Percentiles rank a stretch among this genome's conserved stretches.
Conservation (phyloP, 768 basidiomycete species). For the Gloeostereum incarnatum region DNA sequence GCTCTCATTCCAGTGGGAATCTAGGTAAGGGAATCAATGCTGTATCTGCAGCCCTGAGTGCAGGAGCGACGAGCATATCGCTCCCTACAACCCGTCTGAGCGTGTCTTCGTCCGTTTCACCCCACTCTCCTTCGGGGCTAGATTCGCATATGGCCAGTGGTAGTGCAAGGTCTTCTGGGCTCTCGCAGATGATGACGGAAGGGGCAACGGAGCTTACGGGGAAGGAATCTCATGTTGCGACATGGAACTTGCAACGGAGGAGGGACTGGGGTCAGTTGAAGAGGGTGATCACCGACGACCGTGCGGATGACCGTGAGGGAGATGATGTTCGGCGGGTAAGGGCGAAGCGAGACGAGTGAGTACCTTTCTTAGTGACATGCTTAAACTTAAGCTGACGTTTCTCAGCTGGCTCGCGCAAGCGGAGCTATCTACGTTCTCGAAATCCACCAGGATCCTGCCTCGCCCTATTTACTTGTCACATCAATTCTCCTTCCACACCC, state of each 20-base stretch:
- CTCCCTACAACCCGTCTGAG: slow-evolving; percentile 33
- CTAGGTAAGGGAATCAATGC: background rate
- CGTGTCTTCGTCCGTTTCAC: slow-evolving; percentile 22
- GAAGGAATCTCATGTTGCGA: slow-evolving; percentile 38
- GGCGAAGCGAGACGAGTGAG: too few species aligned
- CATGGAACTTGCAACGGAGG: slow-evolving; percentile 52
- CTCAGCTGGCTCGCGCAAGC: slow-evolving; percentile 66
- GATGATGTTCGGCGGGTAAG: too few species aligned
- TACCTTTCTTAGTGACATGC: too few species aligned
- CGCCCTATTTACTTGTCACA: slow-evolving; percentile 76
- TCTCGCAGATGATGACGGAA: slow-evolving; percentile 9
- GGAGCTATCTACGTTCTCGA: slow-evolving; percentile 70
- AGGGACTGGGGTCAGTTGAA: slow-evolving; percentile 46
- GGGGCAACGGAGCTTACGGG: slow-evolving; percentile 24
- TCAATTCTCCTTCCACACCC: slow-evolving; percentile 73
- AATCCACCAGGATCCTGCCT: slow-evolving; percentile 50
- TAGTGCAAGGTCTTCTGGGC: slow-evolving; percentile 1
- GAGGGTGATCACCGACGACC: slow-evolving; percentile 16
- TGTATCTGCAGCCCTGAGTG: background rate
- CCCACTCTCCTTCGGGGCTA: background rate
- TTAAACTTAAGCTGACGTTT: too few species aligned
- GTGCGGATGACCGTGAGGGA: too few species aligned
- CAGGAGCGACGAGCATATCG: slow-evolving; percentile 40
- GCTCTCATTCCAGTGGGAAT: background rate
- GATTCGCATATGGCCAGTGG: background rate